Evolutionary conservation across 1,139 yeast species (phyloP), one percentile per base, ranked within the genome.

Genomic region (Ogataea hybrid): DNA sequence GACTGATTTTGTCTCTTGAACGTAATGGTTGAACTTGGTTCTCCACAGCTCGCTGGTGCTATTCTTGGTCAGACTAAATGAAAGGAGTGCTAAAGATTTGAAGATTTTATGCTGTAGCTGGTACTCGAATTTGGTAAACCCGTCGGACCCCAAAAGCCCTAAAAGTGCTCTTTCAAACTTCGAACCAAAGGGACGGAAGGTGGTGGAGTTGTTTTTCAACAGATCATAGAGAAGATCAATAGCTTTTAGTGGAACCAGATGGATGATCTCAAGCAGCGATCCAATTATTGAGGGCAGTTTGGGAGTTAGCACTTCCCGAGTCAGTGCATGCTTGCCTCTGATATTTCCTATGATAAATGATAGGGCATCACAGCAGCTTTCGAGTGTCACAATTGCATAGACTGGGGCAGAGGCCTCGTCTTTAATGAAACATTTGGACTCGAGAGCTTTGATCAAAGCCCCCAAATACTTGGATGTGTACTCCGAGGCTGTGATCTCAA

Each of bases 241-340:
- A 22, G 75, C 59, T 22, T 71, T 58, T 29, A 52, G 53, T 1
- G 81, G 81, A 21, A 62, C 55, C 39, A 58, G 54, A 14, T 60
- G 62, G 18, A 80, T 58, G 43, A 68, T 62, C 15, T 68, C 75
- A 43, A 86, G 58, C 50, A 83, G 70, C 6, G 75, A 64, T 16
- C 77, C 69, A 43, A 86, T 75, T 32, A 84, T 77, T 3, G 71
- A 67, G 10, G 88, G 79, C 41, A 90, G 67, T 51, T 81, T 81
- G 4, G 97, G 95, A 1, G 95, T 86, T 46, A 89, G 72, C 6
- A 85, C 70, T 56, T 89, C 96, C 59, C 97, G 75, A 2, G 95
- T 83, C 37, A 90, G 69, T 1, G 90, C 81, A 2, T 95, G 88
- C 57, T 89, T 89, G 2, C 89, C 94, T 61, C 84, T 76, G 44